Percentiles rank a stretch among this genome's conserved stretches.
These are phyloP conservation scores for Chenopodium album DNA, from an alignment of 148 eudicot genomes.

Conservation along the genomic window DNA sequence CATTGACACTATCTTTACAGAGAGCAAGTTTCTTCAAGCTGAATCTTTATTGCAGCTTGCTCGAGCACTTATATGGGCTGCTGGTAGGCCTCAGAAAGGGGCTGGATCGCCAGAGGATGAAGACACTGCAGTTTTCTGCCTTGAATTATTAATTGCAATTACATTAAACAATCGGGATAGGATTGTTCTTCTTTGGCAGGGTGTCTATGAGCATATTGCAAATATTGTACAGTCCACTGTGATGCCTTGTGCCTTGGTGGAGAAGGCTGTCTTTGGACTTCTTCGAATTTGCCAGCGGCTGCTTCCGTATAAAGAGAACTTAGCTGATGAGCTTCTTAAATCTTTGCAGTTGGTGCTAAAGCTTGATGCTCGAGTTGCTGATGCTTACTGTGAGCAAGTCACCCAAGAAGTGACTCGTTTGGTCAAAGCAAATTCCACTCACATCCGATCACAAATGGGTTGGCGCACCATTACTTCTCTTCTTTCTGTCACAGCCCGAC, in stretches of 20 bases:
- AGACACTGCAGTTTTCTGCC: constrained; percentile 85
- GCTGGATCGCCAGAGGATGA: constrained; percentile 68
- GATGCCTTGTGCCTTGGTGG: constrained; percentile 70
- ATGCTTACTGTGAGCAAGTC: constrained; percentile 86
- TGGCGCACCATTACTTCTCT: constrained; percentile 80
- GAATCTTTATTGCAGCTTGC: constrained; percentile 86
- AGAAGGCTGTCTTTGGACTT: constrained; percentile 83
- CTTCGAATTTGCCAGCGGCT: constrained; percentile 72
- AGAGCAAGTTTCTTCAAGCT: constrained; percentile 92
- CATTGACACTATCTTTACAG: constrained; percentile 84
- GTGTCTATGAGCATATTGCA: constrained; percentile 82
- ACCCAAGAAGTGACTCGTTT: constrained; percentile 86
- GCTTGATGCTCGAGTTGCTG: constrained; percentile 90
- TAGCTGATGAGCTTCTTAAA: constrained; percentile 86
- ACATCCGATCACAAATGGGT: constrained; percentile 77
- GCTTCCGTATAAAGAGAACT: constrained; percentile 83
- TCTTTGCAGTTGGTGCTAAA: constrained; percentile 78
- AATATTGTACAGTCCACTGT: constrained; percentile 66
- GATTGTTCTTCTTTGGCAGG: constrained; percentile 86
- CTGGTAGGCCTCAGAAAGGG: constrained; percentile 63
- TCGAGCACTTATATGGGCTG: constrained; percentile 73
- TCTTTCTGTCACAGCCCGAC: constrained; percentile 70
- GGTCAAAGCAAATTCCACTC: constrained; percentile 80
- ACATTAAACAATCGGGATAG: constrained; percentile 89
- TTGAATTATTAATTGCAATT: constrained; percentile 81